Evolutionary conservation across 345 rosid genomes (phyloP).

Genomic region (Pseudoturritis turrita): DNA sequence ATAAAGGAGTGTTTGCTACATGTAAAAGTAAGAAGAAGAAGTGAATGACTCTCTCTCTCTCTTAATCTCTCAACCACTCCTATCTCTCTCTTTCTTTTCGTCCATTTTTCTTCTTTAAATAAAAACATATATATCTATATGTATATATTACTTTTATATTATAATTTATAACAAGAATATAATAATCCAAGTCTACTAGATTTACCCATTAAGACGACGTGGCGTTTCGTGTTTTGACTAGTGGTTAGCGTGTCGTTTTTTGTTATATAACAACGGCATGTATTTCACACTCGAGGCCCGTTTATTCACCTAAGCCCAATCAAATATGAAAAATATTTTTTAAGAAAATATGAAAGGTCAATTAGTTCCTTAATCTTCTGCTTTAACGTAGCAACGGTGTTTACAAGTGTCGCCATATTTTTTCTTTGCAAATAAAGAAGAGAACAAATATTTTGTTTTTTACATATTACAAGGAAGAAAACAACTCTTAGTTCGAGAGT

Average conservation of each 20-base stretch:
- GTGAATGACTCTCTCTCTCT: too few relatives aligned
- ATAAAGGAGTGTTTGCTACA: too few relatives aligned
- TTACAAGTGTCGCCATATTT: slow-evolving; percentile 26
- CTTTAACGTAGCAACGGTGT: slow-evolving; percentile 23
- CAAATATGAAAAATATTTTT: background rate
- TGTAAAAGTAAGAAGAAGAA: too few relatives aligned
- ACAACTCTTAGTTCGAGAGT: background rate
- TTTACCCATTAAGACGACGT: background rate
- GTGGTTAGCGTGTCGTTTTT: background rate
- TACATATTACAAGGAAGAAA: background rate
- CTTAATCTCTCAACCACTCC: too few relatives aligned
- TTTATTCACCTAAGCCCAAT: slow-evolving; percentile 6
- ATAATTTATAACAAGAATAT: too few relatives aligned
- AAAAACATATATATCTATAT: too few relatives aligned
- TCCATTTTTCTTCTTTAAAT: too few relatives aligned
- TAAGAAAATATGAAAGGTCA: slow-evolving; percentile 16
- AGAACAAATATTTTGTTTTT: background rate
- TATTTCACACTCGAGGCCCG: background rate
- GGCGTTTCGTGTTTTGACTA: background rate
- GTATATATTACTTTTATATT: too few relatives aligned
- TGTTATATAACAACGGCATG: background rate
- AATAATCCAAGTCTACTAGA: too few relatives aligned
- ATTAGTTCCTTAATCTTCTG: slow-evolving; percentile 28
- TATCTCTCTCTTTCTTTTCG: too few relatives aligned
- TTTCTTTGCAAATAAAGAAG: slow-evolving; percentile 5